Percentiles rank a stretch among this genome's conserved stretches.
Conservation (phyloP, 2,329 filamentous ascomycete species). For the Gyromitra esculenta region DNA sequence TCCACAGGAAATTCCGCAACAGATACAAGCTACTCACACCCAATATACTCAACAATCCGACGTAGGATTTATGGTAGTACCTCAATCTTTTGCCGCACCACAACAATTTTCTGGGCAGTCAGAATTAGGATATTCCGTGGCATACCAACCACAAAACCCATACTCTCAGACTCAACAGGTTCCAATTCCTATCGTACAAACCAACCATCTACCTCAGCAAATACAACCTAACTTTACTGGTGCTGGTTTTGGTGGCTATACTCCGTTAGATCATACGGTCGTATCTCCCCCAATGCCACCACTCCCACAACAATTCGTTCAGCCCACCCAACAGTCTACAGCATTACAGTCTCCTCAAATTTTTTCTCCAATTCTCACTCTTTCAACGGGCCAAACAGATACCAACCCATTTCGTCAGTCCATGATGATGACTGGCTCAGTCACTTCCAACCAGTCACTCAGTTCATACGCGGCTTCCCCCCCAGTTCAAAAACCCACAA, state of each 20-base stretch:
- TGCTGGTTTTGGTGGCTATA: constrained; percentile 84
- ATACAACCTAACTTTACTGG: constrained; percentile 73
- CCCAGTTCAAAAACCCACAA: constrained; percentile 73
- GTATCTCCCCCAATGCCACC: constrained; percentile 68
- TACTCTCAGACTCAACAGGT: constrained; percentile 61
- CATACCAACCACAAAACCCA: constrained; percentile 56
- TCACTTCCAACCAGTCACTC: constrained; percentile 44
- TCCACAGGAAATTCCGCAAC: constrained; percentile 59
- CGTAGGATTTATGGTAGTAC: constrained; percentile 57
- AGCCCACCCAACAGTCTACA: constrained; percentile 58
- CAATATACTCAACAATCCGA: constrained; percentile 42
- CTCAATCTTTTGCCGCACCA: constrained; percentile 58
- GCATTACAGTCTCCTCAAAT: constrained; percentile 32
- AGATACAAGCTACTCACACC: constrained; percentile 56
- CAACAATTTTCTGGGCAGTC: constrained; percentile 55
- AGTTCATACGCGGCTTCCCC: constrained; percentile 61
- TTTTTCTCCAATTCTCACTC: constrained; percentile 60
- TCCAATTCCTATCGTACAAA: constrained; percentile 61
- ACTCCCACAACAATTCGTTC: constrained; percentile 69
- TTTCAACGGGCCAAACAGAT: constrained; percentile 67
- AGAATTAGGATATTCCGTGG: constrained; percentile 53
- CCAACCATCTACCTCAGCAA: constrained; percentile 63
- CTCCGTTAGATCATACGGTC: constrained; percentile 71
- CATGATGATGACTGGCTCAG: constrained; percentile 71
- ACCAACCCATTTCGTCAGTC: constrained; percentile 97